These are phyloP conservation scores for Hanseniaspora uvarum DNA, from an alignment of 1,139 yeast genomes.

Conservation along the genomic window DNA sequence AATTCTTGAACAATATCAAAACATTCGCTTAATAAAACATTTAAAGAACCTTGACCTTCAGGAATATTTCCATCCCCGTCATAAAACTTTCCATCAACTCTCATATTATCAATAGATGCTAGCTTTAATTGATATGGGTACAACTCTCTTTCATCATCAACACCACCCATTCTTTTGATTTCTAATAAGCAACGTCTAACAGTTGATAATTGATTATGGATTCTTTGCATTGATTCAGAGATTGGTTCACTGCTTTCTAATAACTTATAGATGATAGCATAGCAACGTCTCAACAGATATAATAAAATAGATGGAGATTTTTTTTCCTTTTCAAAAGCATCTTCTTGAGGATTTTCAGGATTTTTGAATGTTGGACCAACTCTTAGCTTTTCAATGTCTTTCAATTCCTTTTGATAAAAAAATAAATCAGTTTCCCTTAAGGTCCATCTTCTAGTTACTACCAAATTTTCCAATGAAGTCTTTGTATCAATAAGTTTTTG, in stretches of 20 bases:
- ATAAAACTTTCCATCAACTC: constrained; percentile 77
- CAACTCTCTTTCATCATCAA: constrained; percentile 72
- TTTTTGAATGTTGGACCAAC: constrained; percentile 46
- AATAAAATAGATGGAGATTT: constrained; percentile 60
- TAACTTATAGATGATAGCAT: constrained; percentile 76
- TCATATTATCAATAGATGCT: constrained; percentile 74
- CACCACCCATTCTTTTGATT: constrained; percentile 84
- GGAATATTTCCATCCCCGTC: constrained; percentile 80
- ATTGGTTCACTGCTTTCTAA: constrained; percentile 91
- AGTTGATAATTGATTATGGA: constrained; percentile 85
- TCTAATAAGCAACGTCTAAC: constrained; percentile 83
- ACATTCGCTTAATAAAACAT: constrained; percentile 84
- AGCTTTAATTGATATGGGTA: constrained; percentile 93
- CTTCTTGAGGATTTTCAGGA: constrained; percentile 17
- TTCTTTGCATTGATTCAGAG: constrained; percentile 80
- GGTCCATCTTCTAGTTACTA: constrained; percentile 93
- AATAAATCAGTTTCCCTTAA: constrained; percentile 88
- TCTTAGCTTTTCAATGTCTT: constrained; percentile 61
- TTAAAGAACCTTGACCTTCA: constrained; percentile 91
- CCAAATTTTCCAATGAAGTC: constrained; percentile 62
- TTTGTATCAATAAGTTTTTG: constrained; percentile 52
- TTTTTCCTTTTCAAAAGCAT: constrained; percentile 23
- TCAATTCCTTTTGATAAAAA: constrained; percentile 62
- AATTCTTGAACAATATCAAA: constrained; percentile 86
- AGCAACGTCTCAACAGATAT: constrained; percentile 77